Evolutionary conservation across 2,329 filamentous ascomycete species (phyloP), one percentile per base, ranked within the genome.

Genomic region (Fusarium sp.): DNA sequence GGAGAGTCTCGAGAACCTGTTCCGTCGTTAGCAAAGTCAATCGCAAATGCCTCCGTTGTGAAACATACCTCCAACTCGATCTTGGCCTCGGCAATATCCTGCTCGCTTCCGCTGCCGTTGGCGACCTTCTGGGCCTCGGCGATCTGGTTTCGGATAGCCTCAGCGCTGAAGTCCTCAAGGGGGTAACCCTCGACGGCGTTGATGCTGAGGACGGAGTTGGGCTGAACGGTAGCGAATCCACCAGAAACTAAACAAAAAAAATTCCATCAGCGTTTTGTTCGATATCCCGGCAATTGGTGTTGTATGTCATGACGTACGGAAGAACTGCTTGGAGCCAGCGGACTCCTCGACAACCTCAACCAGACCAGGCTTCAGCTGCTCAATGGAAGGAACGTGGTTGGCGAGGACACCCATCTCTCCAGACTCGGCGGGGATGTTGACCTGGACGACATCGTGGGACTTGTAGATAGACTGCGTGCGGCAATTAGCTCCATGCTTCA

Each of bases 401-500:
- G 96, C 96, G 81, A 99, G 92, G 78, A 99, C 92, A 92, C 96
- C 96, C 96, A 99, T 99, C 79, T 98, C 96, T 82, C 96, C 96
- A 71, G 95, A 97, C 84, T 97, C 96, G 80, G 96, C 96, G 82
- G 96, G 92, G 80, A 99, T 91, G 90, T 99, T 99, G 88, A 99
- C 96, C 88, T 99, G 96, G 80, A 98, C 91, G 80, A 90, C 88
- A 80, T 89, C 87, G 78, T 89, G 85, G 76, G 85, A 90, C 83
- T 88, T 88, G 87, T 88, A 91, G 84, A 91, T 85, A 78, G 91
- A 85, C 92, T 94, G 80, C 69, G 71, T 85, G 85, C 82, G 85
- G 82, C 78, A 85, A 85, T 87, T 87, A 87, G 83, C 80, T 77
- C 66, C 54, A 64, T 75, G 65, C 71, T 63, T 76, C 73, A 75